These are phyloP conservation scores for Phytophthora macrochlamydospora DNA, from an alignment of 352 stramenopile genomes.

Conservation along the genomic window DNA sequence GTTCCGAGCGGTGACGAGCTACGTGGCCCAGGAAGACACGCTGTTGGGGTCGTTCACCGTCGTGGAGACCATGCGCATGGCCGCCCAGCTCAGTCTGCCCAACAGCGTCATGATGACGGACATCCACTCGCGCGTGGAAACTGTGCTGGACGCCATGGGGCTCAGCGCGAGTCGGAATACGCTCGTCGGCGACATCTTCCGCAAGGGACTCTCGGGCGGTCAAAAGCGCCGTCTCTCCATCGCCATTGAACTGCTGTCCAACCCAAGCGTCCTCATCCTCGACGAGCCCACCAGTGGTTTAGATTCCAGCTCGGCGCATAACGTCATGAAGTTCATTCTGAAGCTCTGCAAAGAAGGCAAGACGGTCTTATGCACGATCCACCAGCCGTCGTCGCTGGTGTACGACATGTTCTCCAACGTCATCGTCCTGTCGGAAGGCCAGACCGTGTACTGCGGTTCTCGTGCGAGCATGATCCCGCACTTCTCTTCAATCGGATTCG, in stretches of 20 bases:
- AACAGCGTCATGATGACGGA: constrained; percentile 32
- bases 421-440: constrained; percentile 51
- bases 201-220: constrained; percentile 77
- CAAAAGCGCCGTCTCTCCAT: constrained; percentile 83
- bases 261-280: constrained; percentile 76
- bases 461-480: constrained; percentile 46
- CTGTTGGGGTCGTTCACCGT: constrained; percentile 73
- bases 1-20: constrained; percentile 54
- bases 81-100: constrained; percentile 60
- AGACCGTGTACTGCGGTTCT: constrained; percentile 53
- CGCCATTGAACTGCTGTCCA: constrained; percentile 76
- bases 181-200: constrained; percentile 77
- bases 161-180: constrained; percentile 50
- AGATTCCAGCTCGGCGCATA: constrained; percentile 52
- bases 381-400: constrained; percentile 68
- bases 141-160: constrained; percentile 64
- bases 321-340: constrained; percentile 52
- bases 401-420: constrained; percentile 69
- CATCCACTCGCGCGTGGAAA: constrained; percentile 40
- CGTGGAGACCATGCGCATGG: constrained; percentile 68
- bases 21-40: constrained; percentile 73
- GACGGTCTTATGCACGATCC: constrained; percentile 68
- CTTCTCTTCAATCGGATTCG: constrained; percentile 39
- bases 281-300: constrained; percentile 73
- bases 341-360: constrained; percentile 43